phyloP scores from a whole-genome alignment of 441 rosid species.

The Pelargonium cotyledonis region DNA sequence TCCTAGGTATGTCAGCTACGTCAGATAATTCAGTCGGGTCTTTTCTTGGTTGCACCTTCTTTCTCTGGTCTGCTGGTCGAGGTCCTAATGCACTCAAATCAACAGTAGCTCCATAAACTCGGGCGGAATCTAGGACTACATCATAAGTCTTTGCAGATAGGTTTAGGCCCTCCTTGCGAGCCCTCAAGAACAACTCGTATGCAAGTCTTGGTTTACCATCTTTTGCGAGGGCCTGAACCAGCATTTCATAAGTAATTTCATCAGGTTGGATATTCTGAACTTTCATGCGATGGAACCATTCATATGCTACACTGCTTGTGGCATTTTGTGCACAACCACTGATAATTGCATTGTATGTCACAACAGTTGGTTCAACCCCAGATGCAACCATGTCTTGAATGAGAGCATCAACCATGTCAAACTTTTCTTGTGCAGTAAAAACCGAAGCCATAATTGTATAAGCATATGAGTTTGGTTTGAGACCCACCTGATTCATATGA shows the following conservation, averaged over 20 bases:
- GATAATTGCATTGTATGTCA: slow-evolving; percentile 82
- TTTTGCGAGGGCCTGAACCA: slow-evolving; percentile 62
- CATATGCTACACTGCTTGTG: slow-evolving; percentile 65
- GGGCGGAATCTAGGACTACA: slow-evolving; percentile 49
- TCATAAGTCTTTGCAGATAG: slow-evolving; percentile 61
- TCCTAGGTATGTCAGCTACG: slow-evolving; percentile 35
- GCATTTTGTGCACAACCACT: slow-evolving; percentile 50
- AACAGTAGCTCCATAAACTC: slow-evolving; percentile 45
- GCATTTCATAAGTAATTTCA: slow-evolving; percentile 65
- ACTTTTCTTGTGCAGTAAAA: slow-evolving; percentile 54
- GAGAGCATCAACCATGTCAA: slow-evolving; percentile 51
- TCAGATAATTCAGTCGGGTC: slow-evolving; percentile 26
- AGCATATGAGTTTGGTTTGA: slow-evolving; percentile 57
- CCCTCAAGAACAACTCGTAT: slow-evolving; percentile 55
- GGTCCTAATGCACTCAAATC: slow-evolving; percentile 60
- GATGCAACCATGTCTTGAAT: slow-evolving; percentile 57
- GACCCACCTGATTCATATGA: slow-evolving; percentile 73
- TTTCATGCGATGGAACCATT: slow-evolving; percentile 84
- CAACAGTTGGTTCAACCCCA: slow-evolving; percentile 61
- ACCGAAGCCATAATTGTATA: slow-evolving; percentile 84
- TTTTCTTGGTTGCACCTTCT: slow-evolving; percentile 29
- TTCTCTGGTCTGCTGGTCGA: slow-evolving; percentile 43
- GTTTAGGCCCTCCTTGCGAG: slow-evolving; percentile 45
- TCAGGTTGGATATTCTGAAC: slow-evolving; percentile 48
- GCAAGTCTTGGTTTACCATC: slow-evolving; percentile 81